phyloP scores from a whole-genome alignment of 257 asterid genomes.

The Avicennia marina region DNA sequence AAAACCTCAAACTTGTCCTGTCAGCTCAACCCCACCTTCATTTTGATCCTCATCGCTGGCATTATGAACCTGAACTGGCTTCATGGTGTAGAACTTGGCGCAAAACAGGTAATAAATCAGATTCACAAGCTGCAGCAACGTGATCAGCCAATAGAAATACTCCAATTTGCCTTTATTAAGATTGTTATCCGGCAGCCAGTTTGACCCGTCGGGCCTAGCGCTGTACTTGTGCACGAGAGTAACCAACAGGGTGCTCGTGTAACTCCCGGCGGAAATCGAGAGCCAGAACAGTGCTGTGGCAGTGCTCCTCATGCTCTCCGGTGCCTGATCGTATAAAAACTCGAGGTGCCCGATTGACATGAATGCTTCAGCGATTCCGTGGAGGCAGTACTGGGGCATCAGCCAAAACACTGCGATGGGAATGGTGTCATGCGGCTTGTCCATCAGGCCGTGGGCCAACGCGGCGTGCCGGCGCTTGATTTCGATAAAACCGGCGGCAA shows the following conservation, averaged over 20 bases:
- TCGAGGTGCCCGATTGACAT: constrained; percentile 84
- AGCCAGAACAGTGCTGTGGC: constrained; percentile 81
- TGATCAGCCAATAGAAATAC: constrained; percentile 82
- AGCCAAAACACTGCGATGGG: constrained; percentile 86
- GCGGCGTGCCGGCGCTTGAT: constrained; percentile 52
- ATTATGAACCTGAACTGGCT: constrained; percentile 51
- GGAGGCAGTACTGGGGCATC: constrained; percentile 62
- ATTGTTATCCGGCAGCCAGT: constrained; percentile 82
- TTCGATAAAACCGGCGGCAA: constrained; percentile 67
- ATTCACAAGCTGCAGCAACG: constrained; percentile 58
- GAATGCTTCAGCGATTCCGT: constrained; percentile 83
- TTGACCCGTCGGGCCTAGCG: constrained; percentile 49
- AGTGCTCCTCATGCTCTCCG: constrained; percentile 88
- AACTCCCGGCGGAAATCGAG: constrained; percentile 73
- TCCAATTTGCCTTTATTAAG: constrained; percentile 71
- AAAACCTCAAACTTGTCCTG: constrained; percentile 30
- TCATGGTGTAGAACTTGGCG: constrained; percentile 68
- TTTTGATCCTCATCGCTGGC: constrained; percentile 18
- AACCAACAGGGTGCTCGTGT: constrained; percentile 65
- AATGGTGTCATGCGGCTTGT: constrained; percentile 27
- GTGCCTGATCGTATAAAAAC: constrained; percentile 83
- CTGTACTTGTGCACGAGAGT: constrained; percentile 57
- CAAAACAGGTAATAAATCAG: constrained; percentile 65
- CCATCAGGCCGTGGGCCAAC: constrained; percentile 32
- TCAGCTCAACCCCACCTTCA: constrained; percentile 26